These are phyloP conservation scores for Hygrophorus pudorinus DNA, from an alignment of 768 basidiomycete genomes.

Conservation along the genomic window DNA sequence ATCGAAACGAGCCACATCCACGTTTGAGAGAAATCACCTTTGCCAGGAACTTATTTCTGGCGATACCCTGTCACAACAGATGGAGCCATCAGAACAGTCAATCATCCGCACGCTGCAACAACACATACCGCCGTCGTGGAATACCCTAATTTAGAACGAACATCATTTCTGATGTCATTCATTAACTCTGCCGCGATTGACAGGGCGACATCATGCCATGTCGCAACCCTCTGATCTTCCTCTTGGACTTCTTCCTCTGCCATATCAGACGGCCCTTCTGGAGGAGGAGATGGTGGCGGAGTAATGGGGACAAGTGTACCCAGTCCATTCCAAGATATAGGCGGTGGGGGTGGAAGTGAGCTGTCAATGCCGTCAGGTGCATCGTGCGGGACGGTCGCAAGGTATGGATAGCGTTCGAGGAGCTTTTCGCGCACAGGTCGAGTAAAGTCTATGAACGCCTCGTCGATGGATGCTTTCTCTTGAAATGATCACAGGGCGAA, in stretches of 20 bases:
- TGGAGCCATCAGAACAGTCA: not conserved
- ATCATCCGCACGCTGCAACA: not conserved
- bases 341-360: constrained; percentile 64
- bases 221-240: constrained; percentile 26
- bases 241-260: constrained; percentile 10
- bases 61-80: constrained; percentile 55
- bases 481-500: not conserved
- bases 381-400: constrained; percentile 58
- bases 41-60: constrained; percentile 89
- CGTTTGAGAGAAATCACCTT: constrained; percentile 45
- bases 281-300: constrained; percentile 15
- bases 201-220: constrained; percentile 91
- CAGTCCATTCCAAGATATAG: constrained; percentile 46
- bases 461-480: constrained; percentile 98
- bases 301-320: constrained; percentile 56
- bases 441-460: constrained; percentile 92
- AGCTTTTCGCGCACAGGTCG: constrained; percentile 67
- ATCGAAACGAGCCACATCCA: constrained; percentile 1
- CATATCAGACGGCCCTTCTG: constrained; percentile 11
- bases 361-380: constrained; percentile 67
- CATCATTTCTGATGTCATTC: constrained; percentile 57
- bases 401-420: constrained; percentile 65
- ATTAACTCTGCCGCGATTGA: constrained; percentile 85
- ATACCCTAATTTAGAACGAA: constrained; percentile 70
- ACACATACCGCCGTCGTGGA: constrained; percentile 81